These are phyloP conservation scores for Chytridium lagenaria DNA, from an alignment of 371 early-diverging fungal species.

Conservation along the genomic window DNA sequence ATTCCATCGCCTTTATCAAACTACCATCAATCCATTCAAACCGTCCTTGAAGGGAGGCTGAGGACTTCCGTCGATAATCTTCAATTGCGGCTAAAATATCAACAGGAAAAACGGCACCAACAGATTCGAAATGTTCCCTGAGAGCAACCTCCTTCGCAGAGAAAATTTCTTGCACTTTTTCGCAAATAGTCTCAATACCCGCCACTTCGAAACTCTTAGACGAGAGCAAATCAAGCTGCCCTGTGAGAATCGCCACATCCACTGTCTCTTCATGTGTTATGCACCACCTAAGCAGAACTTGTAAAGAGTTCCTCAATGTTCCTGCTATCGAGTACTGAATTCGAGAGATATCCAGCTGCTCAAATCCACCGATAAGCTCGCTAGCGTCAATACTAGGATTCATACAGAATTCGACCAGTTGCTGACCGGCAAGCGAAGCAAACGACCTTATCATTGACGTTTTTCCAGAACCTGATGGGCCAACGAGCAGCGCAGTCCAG, in stretches of 20 bases:
- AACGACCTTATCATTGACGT: slow-evolving; percentile 84
- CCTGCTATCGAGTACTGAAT: slow-evolving; percentile 17
- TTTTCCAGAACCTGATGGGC: slow-evolving; percentile 86
- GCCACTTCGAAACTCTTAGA: background rate
- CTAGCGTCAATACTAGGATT: slow-evolving; percentile 93
- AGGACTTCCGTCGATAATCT: background rate
- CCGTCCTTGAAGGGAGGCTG: slow-evolving; percentile 33
- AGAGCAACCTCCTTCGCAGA: background rate
- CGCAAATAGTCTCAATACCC: background rate
- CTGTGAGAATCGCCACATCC: background rate
- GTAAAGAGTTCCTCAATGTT: background rate
- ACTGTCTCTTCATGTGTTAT: background rate
- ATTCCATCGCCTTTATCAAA: slow-evolving; percentile 89
- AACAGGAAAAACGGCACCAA: background rate
- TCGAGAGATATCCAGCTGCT: slow-evolving; percentile 89
- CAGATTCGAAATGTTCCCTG: background rate
- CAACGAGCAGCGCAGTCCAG: slow-evolving; percentile 94
- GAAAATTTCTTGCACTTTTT: background rate
- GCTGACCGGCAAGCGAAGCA: slow-evolving; percentile 81
- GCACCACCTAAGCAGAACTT: slow-evolving; percentile 7
- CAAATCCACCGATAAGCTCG: slow-evolving; percentile 96
- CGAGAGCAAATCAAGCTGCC: background rate
- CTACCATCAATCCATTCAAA: slow-evolving; percentile 99
- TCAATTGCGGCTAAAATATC: background rate
- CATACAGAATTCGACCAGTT: slow-evolving; percentile 91